These are phyloP conservation scores for Phialemoniopsis sp. DNA, from an alignment of 2,329 filamentous ascomycete genomes.

Conservation along the genomic window DNA sequence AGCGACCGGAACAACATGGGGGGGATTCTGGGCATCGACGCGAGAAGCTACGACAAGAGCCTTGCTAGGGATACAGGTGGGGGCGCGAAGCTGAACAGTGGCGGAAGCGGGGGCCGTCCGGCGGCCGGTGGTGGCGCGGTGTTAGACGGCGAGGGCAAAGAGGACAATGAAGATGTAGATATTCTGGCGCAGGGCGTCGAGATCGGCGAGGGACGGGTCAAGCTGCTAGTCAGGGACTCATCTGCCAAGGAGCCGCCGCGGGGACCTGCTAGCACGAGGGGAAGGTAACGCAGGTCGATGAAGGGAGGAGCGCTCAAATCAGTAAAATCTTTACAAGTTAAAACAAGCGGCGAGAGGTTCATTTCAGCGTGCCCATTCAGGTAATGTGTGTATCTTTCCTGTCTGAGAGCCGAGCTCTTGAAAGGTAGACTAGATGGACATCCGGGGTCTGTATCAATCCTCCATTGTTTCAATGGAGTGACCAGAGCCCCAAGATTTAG, in stretches of 20 bases:
- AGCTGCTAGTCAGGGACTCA: conserved; percentile 55
- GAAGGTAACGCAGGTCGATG: conserved; percentile 23
- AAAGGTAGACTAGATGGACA: too few species aligned
- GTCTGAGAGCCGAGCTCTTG: too few species aligned
- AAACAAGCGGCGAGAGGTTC: too few species aligned
- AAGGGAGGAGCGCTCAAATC: conserved; percentile 1
- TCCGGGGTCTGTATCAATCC: too few species aligned
- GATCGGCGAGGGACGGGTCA: conserved; percentile 63
- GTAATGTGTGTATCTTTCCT: too few species aligned
- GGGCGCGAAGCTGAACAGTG: neutral
- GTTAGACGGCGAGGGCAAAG: conserved; percentile 32
- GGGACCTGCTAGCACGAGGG: conserved; percentile 46
- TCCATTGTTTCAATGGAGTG: too few species aligned
- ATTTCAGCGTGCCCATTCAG: too few species aligned
- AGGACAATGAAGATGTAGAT: conserved; percentile 41
- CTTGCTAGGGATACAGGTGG: conserved; percentile 37
- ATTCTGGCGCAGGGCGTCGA: conserved; percentile 63
- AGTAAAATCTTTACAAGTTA: too few species aligned
- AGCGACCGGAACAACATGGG: conserved; percentile 84
- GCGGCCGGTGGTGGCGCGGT: conserved; percentile 18
- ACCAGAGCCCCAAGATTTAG: too few species aligned
- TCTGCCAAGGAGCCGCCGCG: conserved; percentile 44
- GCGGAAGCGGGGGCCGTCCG: neutral
- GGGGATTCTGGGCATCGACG: conserved; percentile 68
- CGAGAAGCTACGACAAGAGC: conserved; percentile 62